A percentile compares a stretch with the other conserved stretches of the same genome.
Conservation (phyloP, 352 stramenopile species). For the Phytophthora constricta region DNA sequence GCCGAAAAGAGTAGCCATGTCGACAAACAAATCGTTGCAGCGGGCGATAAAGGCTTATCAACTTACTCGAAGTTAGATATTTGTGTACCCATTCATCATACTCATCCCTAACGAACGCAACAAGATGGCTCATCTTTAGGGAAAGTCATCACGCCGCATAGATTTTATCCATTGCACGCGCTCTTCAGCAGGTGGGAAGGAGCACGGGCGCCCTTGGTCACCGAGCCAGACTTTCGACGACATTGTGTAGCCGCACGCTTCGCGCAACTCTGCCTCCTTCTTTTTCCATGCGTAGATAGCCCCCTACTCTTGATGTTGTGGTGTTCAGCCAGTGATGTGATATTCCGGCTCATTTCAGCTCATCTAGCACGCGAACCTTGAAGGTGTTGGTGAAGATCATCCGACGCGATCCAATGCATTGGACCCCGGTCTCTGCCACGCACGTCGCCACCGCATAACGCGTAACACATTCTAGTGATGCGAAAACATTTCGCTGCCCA, state of each 20-base stretch:
- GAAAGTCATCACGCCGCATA: conserved; percentile 26
- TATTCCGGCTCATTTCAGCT: not conserved
- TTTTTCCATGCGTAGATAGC: conserved; percentile 8
- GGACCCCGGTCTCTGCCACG: not conserved
- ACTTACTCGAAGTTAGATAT: conserved; percentile 18
- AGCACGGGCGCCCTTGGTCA: conserved; percentile 1
- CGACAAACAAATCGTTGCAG: conserved; percentile 13
- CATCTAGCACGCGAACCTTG: conserved; percentile 1
- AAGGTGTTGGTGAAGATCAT: not conserved
- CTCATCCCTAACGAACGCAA: conserved; percentile 25
- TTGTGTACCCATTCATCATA: conserved; percentile 12
- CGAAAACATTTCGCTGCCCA: too few species aligned
- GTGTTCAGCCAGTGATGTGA: not conserved
- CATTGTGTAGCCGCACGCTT: not conserved
- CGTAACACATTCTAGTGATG: too few species aligned
- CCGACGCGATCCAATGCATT: not conserved
- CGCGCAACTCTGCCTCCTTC: not conserved
- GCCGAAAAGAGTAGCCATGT: conserved; percentile 27
- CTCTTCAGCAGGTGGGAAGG: conserved; percentile 24
- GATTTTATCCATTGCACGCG: conserved; percentile 35
- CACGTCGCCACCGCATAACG: too few species aligned
- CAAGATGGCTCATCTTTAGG: conserved; percentile 11
- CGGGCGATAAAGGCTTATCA: conserved; percentile 17
- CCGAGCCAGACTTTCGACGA: conserved; percentile 2
- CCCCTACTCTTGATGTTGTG: conserved; percentile 1